Conservation (phyloP, 2,329 filamentous ascomycete genomes). For the Aspergillus sp. region DNA sequence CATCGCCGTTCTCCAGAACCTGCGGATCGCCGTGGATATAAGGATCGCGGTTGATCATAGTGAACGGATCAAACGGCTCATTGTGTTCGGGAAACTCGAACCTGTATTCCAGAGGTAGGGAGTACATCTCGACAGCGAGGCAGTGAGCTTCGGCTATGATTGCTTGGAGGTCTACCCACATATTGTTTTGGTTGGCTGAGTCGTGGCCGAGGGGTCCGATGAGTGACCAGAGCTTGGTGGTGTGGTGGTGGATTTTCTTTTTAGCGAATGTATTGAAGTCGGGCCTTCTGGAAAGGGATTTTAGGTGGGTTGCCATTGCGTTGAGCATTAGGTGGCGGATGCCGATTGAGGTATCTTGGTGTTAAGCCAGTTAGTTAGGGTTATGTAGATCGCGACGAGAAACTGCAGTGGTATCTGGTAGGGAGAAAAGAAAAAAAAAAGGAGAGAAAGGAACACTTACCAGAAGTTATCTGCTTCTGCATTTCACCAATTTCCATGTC, state of each 20-base stretch:
- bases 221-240: slow-evolving; percentile 20
- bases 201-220: slow-evolving; percentile 25
- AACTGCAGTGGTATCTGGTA: background rate
- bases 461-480: slow-evolving; percentile 16
- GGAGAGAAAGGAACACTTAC: slow-evolving; percentile 14
- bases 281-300: slow-evolving; percentile 17
- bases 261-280: slow-evolving; percentile 27
- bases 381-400: background rate
- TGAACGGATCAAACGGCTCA: slow-evolving; percentile 23
- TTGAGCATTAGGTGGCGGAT: slow-evolving; percentile 22
- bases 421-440: too few species aligned
- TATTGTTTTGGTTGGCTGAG: slow-evolving; percentile 7
- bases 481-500: slow-evolving; percentile 24
- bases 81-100: slow-evolving; percentile 25
- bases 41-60: slow-evolving; percentile 27
- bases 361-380: background rate
- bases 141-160: slow-evolving; percentile 30
- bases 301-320: slow-evolving; percentile 22
- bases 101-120: slow-evolving; percentile 26
- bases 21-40: slow-evolving; percentile 15
- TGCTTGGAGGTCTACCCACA: slow-evolving; percentile 20
- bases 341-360: slow-evolving; percentile 18
- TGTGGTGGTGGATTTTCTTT: slow-evolving; percentile 18
- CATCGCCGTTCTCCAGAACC: slow-evolving; percentile 13
- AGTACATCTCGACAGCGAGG: slow-evolving; percentile 29